A percentile compares a stretch with the other conserved stretches of the same genome.
Evolutionary conservation across 768 basidiomycete species (phyloP).

Genomic region (Neoboletus subvelutipes): DNA sequence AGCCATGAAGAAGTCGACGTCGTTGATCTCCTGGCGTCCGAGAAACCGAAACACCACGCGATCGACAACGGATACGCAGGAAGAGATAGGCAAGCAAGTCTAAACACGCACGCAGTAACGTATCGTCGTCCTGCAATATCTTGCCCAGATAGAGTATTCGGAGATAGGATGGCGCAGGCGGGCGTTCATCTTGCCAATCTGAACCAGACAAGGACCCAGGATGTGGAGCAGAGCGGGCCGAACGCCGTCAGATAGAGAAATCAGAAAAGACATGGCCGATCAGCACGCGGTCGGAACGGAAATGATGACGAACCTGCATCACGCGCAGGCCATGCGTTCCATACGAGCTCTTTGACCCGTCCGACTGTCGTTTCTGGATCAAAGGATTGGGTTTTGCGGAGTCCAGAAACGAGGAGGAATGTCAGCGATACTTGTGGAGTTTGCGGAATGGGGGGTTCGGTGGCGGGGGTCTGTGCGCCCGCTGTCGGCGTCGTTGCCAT

Average conservation of each 20-base stretch:
- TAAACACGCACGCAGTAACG: conserved; percentile 54
- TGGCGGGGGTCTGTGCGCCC: neutral
- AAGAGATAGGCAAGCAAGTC: neutral
- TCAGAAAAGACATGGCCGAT: conserved; percentile 13
- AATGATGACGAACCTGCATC: conserved; percentile 42
- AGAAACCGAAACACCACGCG: neutral
- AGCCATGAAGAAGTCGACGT: neutral
- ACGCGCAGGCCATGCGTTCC: conserved; percentile 72
- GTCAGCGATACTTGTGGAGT: conserved; percentile 65
- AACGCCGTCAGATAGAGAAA: neutral
- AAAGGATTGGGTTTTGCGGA: conserved; percentile 68
- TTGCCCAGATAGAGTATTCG: conserved; percentile 75
- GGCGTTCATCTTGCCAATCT: conserved; percentile 81
- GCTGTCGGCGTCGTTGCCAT: conserved; percentile 1
- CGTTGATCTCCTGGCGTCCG: neutral
- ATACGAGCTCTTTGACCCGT: conserved; percentile 78
- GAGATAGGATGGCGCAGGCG: conserved; percentile 74
- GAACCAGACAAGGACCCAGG: neutral
- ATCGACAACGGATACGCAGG: neutral
- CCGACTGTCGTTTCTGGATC: conserved; percentile 74
- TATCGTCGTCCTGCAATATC: conserved; percentile 84
- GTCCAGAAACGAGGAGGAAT: conserved; percentile 71
- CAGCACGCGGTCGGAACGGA: conserved; percentile 11
- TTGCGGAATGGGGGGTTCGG: conserved; percentile 44
- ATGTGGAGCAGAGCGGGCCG: neutral